These are phyloP conservation scores for Tremella fuciformis DNA, from an alignment of 768 basidiomycete genomes.

Conservation along the genomic window DNA sequence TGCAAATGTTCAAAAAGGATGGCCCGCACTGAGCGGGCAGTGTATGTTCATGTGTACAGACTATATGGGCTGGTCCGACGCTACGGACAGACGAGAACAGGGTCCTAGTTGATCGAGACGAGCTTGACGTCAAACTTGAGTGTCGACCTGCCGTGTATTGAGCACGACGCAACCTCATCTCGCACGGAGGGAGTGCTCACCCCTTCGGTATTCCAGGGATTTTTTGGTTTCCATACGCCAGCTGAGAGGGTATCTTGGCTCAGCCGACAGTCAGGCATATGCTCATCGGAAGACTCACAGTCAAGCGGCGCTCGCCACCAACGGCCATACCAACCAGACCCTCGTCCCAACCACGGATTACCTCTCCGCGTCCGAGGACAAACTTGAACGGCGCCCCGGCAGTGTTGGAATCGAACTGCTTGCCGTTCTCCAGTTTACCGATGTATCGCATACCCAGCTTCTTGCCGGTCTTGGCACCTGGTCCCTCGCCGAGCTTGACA, in stretches of 20 bases:
- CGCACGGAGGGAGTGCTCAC: conserved; percentile 19
- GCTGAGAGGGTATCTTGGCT: conserved; percentile 54
- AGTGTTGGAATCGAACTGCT: conserved; percentile 64
- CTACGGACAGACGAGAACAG: not conserved
- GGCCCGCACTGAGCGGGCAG: no score
- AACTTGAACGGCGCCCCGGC: conserved; percentile 63
- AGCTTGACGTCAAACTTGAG: conserved; percentile 64
- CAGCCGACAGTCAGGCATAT: conserved; percentile 54
- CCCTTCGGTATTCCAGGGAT: conserved; percentile 64
- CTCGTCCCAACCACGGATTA: conserved; percentile 81
- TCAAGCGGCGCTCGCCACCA: conserved; percentile 75
- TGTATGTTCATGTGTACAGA: no score
- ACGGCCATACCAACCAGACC: conserved; percentile 90
- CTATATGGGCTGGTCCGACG: no score
- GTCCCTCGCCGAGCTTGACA: conserved; percentile 74
- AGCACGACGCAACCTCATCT: not conserved
- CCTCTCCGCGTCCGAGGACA: conserved; percentile 78
- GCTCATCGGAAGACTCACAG: conserved; percentile 27
- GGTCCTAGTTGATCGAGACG: conserved; percentile 39
- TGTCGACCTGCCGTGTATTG: conserved; percentile 59
- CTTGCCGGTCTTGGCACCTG: conserved; percentile 79
- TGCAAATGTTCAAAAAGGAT: no score
- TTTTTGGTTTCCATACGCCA: conserved; percentile 63
- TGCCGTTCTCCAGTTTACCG: conserved; percentile 80
- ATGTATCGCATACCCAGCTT: conserved; percentile 80